A percentile compares a stretch with the other conserved stretches of the same genome.
Evolutionary conservation across 2,329 filamentous ascomycete species (phyloP).

Genomic region (Colletotrichum liaoningense): DNA sequence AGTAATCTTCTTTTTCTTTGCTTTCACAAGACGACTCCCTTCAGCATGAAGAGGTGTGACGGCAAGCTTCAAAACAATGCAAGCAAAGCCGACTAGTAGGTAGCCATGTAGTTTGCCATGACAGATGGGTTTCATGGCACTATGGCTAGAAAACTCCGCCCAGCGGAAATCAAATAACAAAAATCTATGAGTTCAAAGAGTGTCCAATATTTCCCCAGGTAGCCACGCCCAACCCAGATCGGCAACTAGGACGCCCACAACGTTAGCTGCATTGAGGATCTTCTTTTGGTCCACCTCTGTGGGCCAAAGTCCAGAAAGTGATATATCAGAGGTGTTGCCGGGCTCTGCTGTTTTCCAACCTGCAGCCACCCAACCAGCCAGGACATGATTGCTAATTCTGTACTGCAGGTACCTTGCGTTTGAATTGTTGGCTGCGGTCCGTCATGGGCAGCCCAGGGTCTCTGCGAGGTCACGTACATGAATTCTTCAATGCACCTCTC

Average conservation of each 20-base stretch:
- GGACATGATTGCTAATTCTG: not conserved
- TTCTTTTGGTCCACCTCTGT: not conserved
- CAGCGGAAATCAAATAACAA: slow-evolving; percentile 17
- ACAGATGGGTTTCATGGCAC: slow-evolving; percentile 10
- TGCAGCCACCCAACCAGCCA: not conserved
- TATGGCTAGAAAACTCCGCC: slow-evolving; percentile 20
- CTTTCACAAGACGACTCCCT: slow-evolving; percentile 22
- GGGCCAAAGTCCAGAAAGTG: not conserved
- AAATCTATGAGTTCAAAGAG: not conserved
- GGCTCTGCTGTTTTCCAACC: not conserved
- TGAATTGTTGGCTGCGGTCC: not conserved
- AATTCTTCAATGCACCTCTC: not conserved
- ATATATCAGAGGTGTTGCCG: not conserved
- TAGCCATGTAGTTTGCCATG: slow-evolving; percentile 28
- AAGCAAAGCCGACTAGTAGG: slow-evolving; percentile 17
- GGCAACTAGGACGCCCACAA: not conserved
- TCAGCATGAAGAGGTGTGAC: slow-evolving; percentile 16
- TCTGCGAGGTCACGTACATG: not conserved
- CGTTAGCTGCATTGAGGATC: not conserved
- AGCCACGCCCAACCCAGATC: not conserved
- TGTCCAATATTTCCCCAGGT: not conserved
- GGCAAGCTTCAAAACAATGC: slow-evolving; percentile 14
- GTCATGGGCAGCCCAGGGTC: not conserved
- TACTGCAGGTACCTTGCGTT: not conserved
- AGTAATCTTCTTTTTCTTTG: slow-evolving; percentile 31